Conservation (phyloP, 371 early-diverging fungal species). For the Funneliformis caledonium region DNA sequence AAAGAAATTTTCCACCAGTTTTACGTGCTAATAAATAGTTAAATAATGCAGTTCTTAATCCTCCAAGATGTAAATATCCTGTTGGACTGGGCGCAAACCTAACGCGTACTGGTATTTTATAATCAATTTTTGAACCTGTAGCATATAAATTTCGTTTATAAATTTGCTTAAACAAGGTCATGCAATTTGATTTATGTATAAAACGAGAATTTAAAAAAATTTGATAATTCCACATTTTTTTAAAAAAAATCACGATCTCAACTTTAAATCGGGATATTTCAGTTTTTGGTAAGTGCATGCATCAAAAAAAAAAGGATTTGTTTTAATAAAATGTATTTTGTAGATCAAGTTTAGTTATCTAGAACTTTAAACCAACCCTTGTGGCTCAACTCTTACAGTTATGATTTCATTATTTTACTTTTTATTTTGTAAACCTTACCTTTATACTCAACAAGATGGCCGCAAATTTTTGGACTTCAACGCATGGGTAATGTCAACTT, state of each 20-base stretch:
- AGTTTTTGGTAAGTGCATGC: too few relatives aligned
- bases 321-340: too few relatives aligned
- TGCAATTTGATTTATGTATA: neutral
- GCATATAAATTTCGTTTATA: neutral
- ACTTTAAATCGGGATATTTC: too few relatives aligned
- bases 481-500: constrained; percentile 60
- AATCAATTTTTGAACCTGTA: neutral
- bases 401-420: neutral
- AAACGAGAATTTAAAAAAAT: neutral
- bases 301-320: too few relatives aligned
- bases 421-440: neutral
- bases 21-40: constrained; percentile 85
- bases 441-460: constrained; percentile 56
- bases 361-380: too few relatives aligned
- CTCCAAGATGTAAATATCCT: constrained; percentile 92
- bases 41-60: constrained; percentile 91
- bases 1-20: constrained; percentile 75
- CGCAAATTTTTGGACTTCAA: constrained; percentile 77
- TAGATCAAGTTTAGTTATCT: too few relatives aligned
- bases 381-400: too few relatives aligned
- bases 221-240: neutral
- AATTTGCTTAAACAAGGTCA: neutral
- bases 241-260: neutral
- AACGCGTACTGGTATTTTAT: constrained; percentile 60
- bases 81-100: constrained; percentile 97